Base-by-base conservation (phyloP, 306 rosid species). In the Sophora flavescens region DNA sequence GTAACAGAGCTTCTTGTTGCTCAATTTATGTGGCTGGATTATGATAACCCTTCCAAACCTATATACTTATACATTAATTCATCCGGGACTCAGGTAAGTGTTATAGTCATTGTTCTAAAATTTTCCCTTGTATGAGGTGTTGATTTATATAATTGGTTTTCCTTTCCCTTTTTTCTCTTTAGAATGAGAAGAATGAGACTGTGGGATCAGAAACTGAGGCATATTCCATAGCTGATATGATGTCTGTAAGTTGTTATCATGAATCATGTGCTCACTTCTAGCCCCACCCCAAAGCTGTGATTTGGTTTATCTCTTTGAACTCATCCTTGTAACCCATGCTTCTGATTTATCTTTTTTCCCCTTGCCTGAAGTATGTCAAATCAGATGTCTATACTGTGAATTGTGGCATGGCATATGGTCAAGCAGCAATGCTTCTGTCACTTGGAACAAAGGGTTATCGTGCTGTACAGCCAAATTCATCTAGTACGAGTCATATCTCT, bases 181-280 rank as follows among this genome's bases (percentile, higher is more conserved):
- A 96, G 99, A 80, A 96, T 71, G 95, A 87, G 86, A 91, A 91
- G 87, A 78, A 66, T 76, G 96, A 96, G 86, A 87, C 86, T 0
- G 96, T 96, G 41, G 99, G 97, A 80, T 82, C 96, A 35, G 99
- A 96, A 82, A 86, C 93, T 36, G 98, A 96, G 62, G 99, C 98
- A 22, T 96, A 89, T 83, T 87, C 96, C 15, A 88, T 96, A 35
- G 98, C 96, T 74, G 99, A 96, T 81, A 88, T 87, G 93, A 82
- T 96, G 82, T 30, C 82, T 67, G 99, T 96, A 84, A 96, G 99
- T 88, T 68, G 18, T 68, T 76, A 44, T 70, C 75, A 68, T 79
- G 44, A 56, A 47, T 22, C 26, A 18, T 6, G 26, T 32, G 33
- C 7, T 44, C 67, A 42, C 45, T 53, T 30, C 28, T 61, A 72